These are phyloP conservation scores for Pinus taeda DNA, from an alignment of 75 land plant genomes.

Conservation along the genomic window DNA sequence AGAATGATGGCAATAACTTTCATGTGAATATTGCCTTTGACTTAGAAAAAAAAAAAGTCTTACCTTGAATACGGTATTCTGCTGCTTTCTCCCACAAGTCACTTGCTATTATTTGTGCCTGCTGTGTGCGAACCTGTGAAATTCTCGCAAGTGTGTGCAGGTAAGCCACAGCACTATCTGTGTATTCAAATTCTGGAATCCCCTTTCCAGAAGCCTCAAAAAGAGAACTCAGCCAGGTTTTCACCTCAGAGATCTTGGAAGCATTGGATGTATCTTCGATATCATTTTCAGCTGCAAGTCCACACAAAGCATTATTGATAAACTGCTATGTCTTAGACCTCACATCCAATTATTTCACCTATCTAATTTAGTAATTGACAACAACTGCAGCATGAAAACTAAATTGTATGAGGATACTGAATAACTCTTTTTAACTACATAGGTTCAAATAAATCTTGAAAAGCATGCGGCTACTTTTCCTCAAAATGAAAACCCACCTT, in stretches of 20 bases:
- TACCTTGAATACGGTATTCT: conserved; percentile 82
- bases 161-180: conserved; percentile 63
- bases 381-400: no score
- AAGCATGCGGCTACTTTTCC: no score
- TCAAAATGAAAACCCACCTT: no score
- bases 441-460: no score
- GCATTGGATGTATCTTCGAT: conserved; percentile 11
- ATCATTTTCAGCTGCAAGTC: no score
- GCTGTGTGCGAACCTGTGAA: conserved; percentile 74
- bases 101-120: conserved; percentile 64
- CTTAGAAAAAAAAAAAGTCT: background rate
- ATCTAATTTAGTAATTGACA: no score
- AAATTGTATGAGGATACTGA: no score
- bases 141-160: conserved; percentile 63
- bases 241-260: conserved; percentile 61
- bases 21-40: background rate
- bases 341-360: no score
- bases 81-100: conserved; percentile 81
- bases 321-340: no score
- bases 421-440: no score
- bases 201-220: conserved; percentile 70
- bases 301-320: no score
- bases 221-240: conserved; percentile 70
- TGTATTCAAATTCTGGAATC: conserved; percentile 85
- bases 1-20: background rate